Evolutionary conservation across 768 basidiomycete species (phyloP).

Genomic region (Leccinum imitatum): DNA sequence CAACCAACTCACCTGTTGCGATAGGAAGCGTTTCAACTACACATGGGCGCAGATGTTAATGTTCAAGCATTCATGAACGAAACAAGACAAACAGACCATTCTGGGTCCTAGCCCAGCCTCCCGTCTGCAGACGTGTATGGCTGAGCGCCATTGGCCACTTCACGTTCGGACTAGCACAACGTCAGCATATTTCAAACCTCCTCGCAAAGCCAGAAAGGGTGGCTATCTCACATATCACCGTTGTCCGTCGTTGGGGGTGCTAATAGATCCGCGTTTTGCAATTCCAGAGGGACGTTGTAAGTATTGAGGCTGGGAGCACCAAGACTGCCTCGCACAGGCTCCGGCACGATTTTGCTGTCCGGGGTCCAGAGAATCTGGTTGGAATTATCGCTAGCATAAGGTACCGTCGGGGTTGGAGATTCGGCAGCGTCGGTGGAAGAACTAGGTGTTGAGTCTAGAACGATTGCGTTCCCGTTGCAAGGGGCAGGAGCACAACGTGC

Average conservation of each 20-base stretch:
- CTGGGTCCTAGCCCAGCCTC: slow-evolving; percentile 62
- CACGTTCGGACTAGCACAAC: slow-evolving; percentile 36
- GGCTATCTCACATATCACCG: slow-evolving; percentile 42
- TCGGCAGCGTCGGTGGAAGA: slow-evolving; percentile 23
- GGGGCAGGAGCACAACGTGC: slow-evolving; percentile 1
- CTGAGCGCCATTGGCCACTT: slow-evolving; percentile 63
- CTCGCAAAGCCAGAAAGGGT: neutral
- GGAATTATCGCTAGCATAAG: slow-evolving; percentile 40
- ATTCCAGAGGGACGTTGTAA: slow-evolving; percentile 50
- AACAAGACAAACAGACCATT: slow-evolving; percentile 38
- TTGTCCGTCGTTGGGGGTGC: slow-evolving; percentile 61
- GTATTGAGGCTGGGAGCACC: slow-evolving; percentile 54
- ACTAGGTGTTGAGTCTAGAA: neutral
- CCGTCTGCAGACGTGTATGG: slow-evolving; percentile 52
- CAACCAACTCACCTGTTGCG: slow-evolving; percentile 31
- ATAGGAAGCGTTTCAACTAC: slow-evolving; percentile 39
- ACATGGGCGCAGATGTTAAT: neutral
- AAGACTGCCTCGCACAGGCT: slow-evolving; percentile 42
- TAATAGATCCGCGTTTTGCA: slow-evolving; percentile 55
- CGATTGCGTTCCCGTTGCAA: neutral
- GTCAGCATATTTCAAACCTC: neutral
- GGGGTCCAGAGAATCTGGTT: slow-evolving; percentile 43
- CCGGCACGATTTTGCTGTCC: slow-evolving; percentile 24
- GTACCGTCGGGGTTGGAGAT: slow-evolving; percentile 40
- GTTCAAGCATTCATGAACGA: neutral